phyloP scores from a whole-genome alignment of 179 eudicot genomes.

The Sideroxylon spinosum region DNA sequence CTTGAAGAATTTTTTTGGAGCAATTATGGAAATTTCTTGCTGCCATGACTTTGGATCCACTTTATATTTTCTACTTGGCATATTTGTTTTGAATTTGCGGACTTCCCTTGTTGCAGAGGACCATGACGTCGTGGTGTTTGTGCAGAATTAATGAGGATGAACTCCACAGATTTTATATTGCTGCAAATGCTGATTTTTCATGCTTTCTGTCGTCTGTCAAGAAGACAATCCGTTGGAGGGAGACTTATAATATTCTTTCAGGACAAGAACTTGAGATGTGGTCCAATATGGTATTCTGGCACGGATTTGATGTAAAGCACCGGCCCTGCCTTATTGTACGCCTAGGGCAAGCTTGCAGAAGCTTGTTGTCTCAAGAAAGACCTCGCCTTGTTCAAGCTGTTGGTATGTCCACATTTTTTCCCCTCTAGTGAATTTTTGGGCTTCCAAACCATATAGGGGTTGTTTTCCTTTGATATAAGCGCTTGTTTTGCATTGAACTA shows the following conservation, averaged over 20 bases:
- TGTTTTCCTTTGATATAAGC: neutral
- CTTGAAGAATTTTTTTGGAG: neutral
- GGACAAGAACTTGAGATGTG: constrained; percentile 69
- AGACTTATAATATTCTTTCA: constrained; percentile 60
- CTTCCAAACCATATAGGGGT: neutral
- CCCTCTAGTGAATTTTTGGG: neutral
- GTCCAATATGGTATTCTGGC: constrained; percentile 91
- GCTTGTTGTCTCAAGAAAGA: constrained; percentile 55
- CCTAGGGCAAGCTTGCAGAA: constrained; percentile 68
- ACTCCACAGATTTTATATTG: constrained; percentile 65
- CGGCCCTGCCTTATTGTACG: constrained; percentile 80
- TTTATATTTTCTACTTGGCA: neutral
- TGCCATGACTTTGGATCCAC: neutral
- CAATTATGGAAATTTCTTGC: neutral
- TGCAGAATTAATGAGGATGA: constrained; percentile 74
- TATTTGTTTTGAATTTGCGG: constrained; percentile 9
- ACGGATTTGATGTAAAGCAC: constrained; percentile 59
- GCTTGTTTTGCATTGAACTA: neutral
- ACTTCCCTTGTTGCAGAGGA: constrained; percentile 19
- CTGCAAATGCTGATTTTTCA: constrained; percentile 69
- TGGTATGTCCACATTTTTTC: constrained; percentile 38
- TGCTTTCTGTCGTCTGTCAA: constrained; percentile 60
- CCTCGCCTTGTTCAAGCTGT: constrained; percentile 85
- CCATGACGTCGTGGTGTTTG: constrained; percentile 25
- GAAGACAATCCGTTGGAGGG: constrained; percentile 88